Conservation (phyloP, 805 yeast species). For the Cephaloascus albidus region DNA sequence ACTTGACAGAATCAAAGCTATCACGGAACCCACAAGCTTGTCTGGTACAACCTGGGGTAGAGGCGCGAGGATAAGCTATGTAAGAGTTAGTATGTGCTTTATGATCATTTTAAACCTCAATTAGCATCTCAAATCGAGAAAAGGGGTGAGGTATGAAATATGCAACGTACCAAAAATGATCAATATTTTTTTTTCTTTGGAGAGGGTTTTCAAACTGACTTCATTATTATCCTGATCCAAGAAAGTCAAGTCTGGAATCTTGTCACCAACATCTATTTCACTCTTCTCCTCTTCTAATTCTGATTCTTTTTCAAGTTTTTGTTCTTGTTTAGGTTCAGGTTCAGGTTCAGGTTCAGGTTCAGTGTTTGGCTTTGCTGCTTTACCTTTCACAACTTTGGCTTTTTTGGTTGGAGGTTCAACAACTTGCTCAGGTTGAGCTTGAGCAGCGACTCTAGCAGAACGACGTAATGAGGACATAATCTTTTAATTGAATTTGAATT, state of each 20-base stretch:
- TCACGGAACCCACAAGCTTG: slow-evolving; percentile 88
- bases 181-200: slow-evolving; percentile 27
- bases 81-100: too few species aligned
- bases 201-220: slow-evolving; percentile 24
- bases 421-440: slow-evolving; percentile 4
- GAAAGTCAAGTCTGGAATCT: slow-evolving; percentile 55
- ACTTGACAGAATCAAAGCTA: slow-evolving; percentile 42
- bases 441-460: slow-evolving; percentile 14
- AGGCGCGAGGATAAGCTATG: slow-evolving; percentile 78
- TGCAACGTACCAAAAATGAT: slow-evolving; percentile 29
- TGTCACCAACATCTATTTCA: slow-evolving; percentile 43
- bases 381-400: slow-evolving; percentile 7
- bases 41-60: slow-evolving; percentile 94
- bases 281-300: slow-evolving; percentile 2
- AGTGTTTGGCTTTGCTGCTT: slow-evolving; percentile 10
- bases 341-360: slow-evolving; percentile 5
- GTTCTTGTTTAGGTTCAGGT: slow-evolving; percentile 2
- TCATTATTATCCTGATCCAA: slow-evolving; percentile 63
- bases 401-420: slow-evolving; percentile 1
- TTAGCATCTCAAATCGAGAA: not conserved
- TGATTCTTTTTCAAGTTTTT: slow-evolving; percentile 3
- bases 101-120: too few species aligned
- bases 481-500: not conserved
- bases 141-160: not conserved
- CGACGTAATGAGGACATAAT: slow-evolving; percentile 11